Percentiles rank a stretch among this genome's conserved stretches.
Conservation (phyloP, 345 rosid genomes). For the Balakata baccata region DNA sequence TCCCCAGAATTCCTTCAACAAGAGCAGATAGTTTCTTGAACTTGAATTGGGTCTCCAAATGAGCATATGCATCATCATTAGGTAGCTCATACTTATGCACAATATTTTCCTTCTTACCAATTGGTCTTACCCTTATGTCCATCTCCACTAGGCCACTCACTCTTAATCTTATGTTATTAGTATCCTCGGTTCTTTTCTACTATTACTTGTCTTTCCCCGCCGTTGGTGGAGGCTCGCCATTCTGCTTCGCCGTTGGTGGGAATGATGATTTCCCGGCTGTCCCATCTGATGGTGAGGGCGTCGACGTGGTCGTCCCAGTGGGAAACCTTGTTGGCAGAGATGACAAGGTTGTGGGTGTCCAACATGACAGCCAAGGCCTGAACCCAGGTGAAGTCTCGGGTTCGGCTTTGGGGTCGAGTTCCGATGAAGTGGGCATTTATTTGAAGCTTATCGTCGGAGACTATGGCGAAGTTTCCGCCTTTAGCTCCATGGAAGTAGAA, state of each 20-base stretch:
- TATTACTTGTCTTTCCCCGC: slow-evolving; percentile 23
- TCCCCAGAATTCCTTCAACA: slow-evolving; percentile 77
- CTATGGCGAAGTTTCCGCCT: slow-evolving; percentile 63
- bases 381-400: slow-evolving; percentile 71
- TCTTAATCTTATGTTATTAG: not conserved
- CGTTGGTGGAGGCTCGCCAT: slow-evolving; percentile 31
- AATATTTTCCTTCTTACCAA: slow-evolving; percentile 58
- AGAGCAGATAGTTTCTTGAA: slow-evolving; percentile 48
- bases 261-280: slow-evolving; percentile 37
- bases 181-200: slow-evolving; percentile 19
- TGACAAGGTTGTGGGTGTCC: slow-evolving; percentile 48
- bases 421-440: slow-evolving; percentile 72
- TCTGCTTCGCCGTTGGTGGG: slow-evolving; percentile 42
- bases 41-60: slow-evolving; percentile 74
- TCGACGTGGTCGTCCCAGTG: slow-evolving; percentile 50
- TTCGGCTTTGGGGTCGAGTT: slow-evolving; percentile 50
- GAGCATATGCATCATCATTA: slow-evolving; percentile 59
- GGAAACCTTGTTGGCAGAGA: slow-evolving; percentile 49
- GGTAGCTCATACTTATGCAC: slow-evolving; percentile 74
- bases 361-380: slow-evolving; percentile 61
- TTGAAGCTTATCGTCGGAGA: slow-evolving; percentile 59
- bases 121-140: slow-evolving; percentile 53
- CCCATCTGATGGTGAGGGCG: slow-evolving; percentile 44
- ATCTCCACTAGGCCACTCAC: slow-evolving; percentile 43
- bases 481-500: slow-evolving; percentile 72